Percentiles rank a stretch among this genome's conserved stretches.
These are phyloP conservation scores for Phellopilus nigrolimitatus DNA, from an alignment of 1,284 basidiomycete genomes.

Conservation along the genomic window DNA sequence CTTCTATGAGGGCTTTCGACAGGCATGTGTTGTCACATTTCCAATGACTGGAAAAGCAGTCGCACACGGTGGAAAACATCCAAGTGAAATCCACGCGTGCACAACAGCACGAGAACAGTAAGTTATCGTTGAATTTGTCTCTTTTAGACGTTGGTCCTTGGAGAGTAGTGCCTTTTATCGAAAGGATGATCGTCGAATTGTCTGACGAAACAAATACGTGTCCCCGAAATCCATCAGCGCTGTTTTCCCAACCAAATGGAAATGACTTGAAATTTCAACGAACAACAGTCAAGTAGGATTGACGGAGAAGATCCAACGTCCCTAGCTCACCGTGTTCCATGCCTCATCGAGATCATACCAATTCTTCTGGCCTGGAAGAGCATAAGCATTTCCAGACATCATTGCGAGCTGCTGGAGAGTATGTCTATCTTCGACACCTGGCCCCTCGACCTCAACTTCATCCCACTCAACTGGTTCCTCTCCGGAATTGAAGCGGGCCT, in stretches of 20 bases:
- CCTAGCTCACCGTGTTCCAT: slow-evolving; percentile 66
- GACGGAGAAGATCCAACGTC: not conserved
- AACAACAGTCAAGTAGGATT: too few relatives aligned
- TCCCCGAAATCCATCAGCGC: slow-evolving; percentile 82
- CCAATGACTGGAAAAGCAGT: slow-evolving; percentile 73
- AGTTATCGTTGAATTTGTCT: slow-evolving; percentile 96
- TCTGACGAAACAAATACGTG: slow-evolving; percentile 81
- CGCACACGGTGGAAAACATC: slow-evolving; percentile 77
- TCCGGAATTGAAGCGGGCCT: slow-evolving; percentile 36
- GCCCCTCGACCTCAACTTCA: slow-evolving; percentile 46
- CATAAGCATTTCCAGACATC: slow-evolving; percentile 91
- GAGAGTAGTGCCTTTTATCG: slow-evolving; percentile 92
- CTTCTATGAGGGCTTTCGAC: slow-evolving; percentile 78
- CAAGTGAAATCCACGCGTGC: slow-evolving; percentile 90
- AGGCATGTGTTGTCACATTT: slow-evolving; percentile 84
- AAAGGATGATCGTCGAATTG: slow-evolving; percentile 82
- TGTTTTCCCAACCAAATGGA: slow-evolving; percentile 89
- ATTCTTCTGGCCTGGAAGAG: slow-evolving; percentile 56
- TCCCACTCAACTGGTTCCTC: slow-evolving; percentile 59
- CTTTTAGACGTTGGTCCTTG: slow-evolving; percentile 82
- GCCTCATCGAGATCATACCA: slow-evolving; percentile 80
- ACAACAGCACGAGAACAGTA: slow-evolving; percentile 97
- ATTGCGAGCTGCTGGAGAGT: slow-evolving; percentile 84
- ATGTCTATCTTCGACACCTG: slow-evolving; percentile 75
- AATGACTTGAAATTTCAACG: slow-evolving; percentile 49